Evolutionary conservation across 179 eudicot genomes (phyloP).

Genomic region (Camellia oleifera): DNA sequence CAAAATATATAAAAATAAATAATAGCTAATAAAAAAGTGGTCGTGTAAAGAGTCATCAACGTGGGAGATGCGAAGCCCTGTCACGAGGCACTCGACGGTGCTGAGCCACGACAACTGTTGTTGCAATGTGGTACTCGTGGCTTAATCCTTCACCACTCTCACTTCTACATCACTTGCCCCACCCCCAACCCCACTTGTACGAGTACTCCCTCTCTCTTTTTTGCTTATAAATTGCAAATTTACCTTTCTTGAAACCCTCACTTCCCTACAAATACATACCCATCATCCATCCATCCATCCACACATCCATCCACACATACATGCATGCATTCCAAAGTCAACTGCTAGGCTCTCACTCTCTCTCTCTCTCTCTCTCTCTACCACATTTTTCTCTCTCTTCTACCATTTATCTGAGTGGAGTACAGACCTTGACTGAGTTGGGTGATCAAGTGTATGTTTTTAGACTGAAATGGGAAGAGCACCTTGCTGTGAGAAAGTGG

Average conservation of each 20-base stretch:
- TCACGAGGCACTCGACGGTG: too few species aligned
- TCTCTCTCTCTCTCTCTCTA: background rate
- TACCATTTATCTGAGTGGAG: background rate
- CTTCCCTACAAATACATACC: background rate
- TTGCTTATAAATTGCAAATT: background rate
- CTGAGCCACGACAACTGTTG: too few species aligned
- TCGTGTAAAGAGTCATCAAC: slow-evolving; percentile 23
- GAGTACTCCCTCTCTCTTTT: background rate
- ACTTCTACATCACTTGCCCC: background rate
- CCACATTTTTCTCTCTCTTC: background rate
- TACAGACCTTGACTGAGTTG: too few species aligned
- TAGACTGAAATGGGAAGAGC: slow-evolving; percentile 47
- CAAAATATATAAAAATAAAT: too few species aligned
- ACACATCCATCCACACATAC: background rate
- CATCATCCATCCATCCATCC: background rate
- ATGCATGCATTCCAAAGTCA: background rate
- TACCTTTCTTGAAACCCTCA: background rate
- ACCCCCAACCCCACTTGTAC: background rate
- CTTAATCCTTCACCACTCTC: slow-evolving; percentile 31
- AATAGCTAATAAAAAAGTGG: background rate
- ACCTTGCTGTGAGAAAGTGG: slow-evolving; percentile 61
- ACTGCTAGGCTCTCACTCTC: too few species aligned
- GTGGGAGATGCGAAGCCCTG: slow-evolving; percentile 53
- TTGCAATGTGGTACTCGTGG: slow-evolving; percentile 34
- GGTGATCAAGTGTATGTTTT: background rate